Evolutionary conservation across 202 grass and related monocot species (phyloP).

Genomic region (Schoenoplectus tabernaemontani): DNA sequence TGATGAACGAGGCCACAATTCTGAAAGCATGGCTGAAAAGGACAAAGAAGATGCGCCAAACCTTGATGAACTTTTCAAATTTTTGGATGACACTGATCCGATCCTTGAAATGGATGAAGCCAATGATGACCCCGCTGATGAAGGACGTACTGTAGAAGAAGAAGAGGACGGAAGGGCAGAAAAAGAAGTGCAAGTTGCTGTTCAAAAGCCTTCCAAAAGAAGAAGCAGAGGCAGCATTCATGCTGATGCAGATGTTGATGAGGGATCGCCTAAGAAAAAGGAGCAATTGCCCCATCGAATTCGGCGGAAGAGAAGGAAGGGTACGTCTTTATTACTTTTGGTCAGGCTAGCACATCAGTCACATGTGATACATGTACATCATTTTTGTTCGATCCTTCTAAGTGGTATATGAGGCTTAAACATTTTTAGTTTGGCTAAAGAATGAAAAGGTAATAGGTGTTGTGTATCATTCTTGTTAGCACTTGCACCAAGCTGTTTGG

Average conservation of each 20-base stretch:
- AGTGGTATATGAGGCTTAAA: neutral
- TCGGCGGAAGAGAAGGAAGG: conserved; percentile 17
- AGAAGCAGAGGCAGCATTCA: neutral
- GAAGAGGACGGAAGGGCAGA: neutral
- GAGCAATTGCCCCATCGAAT: conserved; percentile 5
- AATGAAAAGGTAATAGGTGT: too few relatives aligned
- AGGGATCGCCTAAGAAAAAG: conserved; percentile 1
- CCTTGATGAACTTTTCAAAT: conserved; percentile 9
- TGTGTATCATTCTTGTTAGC: neutral
- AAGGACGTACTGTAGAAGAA: neutral
- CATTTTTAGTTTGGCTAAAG: neutral
- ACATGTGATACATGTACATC: neutral
- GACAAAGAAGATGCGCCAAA: neutral
- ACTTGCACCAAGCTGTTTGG: neutral
- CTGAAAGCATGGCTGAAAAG: neutral
- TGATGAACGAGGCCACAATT: neutral
- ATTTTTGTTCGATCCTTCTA: neutral
- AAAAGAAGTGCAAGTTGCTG: neutral
- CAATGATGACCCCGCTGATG: neutral
- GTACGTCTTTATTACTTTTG: neutral
- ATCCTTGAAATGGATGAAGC: conserved; percentile 3
- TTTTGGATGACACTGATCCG: conserved; percentile 10
- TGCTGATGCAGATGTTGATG: conserved; percentile 4
- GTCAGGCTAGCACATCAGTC: neutral
- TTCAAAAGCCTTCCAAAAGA: neutral